Base-by-base conservation (phyloP, 805 yeast genomes). In the Cyberlindnera subsufficiens region DNA sequence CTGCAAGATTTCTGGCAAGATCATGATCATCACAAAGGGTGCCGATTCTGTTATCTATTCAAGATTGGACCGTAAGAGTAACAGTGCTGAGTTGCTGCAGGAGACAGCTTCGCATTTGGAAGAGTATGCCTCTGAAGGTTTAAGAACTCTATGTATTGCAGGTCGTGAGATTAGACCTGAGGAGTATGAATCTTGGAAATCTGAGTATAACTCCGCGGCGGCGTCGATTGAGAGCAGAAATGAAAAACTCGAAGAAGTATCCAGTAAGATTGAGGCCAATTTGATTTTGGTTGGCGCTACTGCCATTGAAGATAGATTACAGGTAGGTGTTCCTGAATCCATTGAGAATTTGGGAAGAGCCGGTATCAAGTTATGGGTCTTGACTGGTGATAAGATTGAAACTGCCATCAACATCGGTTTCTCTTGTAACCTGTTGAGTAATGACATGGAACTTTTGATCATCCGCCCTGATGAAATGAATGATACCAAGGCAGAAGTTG, bases 391-490 rank as follows among this genome's bases (percentile, higher is more conserved):
- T 60, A 77, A 96, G 62, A 98, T 93, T 61, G 99, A 93, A 63
- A 93, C 99, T 14, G 99, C 99, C 0, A 86, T 93, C 51, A 93
- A 93, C 62, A 93, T 93, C 58, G 99, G 99, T 45, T 89, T 93
- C 96, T 87, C 96, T 54, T 95, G 99, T 69, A 88, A 87, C 60
- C 71, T 93, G 36, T 67, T 93, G 34, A 82, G 93, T 40, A 82
- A 73, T 52, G 84, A 82, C 39, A 85, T 85, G 93, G 80, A 82
- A 49, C 64, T 85, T 22, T 60, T 85, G 43, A 78, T 85, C 10
- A 61, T 84, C 33, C 69, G 72, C 25, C 78, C 69, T 5, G 73
- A 70, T 32, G 69, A 69, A 38, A 71, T 67, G 15, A 46, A 37
- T 18, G 33, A 19, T 16, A 30, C 40, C n/a, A 32, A 11, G 4